These are phyloP conservation scores for Ogataea minuta DNA, from an alignment of 805 yeast genomes.

Conservation along the genomic window DNA sequence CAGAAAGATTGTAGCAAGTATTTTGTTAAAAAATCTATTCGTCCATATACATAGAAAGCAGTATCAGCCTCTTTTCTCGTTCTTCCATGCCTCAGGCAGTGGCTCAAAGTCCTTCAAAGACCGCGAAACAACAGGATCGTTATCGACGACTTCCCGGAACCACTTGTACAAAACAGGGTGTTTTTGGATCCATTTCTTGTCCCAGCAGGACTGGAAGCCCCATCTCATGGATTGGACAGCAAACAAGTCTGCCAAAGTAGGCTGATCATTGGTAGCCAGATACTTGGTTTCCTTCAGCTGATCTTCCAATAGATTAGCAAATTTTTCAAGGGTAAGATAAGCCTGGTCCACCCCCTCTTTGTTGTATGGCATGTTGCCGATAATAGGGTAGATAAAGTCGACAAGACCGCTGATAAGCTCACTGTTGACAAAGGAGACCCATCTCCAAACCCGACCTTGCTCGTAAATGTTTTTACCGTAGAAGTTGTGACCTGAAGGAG, in stretches of 20 bases:
- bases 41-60: constrained; percentile 1
- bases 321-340: neutral
- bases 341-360: constrained; percentile 1
- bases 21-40: no score
- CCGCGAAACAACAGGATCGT: constrained; percentile 17
- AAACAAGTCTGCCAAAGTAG: neutral
- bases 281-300: constrained; percentile 1
- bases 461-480: constrained; percentile 60
- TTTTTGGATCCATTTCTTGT: neutral
- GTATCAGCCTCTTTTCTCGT: constrained; percentile 2
- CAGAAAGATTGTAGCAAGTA: no score
- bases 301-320: constrained; percentile 5
- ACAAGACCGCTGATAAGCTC: constrained; percentile 53
- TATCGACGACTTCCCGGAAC: constrained; percentile 31
- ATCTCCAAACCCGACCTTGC: constrained; percentile 61
- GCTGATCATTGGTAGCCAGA: constrained; percentile 3
- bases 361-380: constrained; percentile 17
- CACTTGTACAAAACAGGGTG: constrained; percentile 2
- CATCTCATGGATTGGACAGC: no score
- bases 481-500: constrained; percentile 40
- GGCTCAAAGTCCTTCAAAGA: constrained; percentile 20
- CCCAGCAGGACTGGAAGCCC: no score
- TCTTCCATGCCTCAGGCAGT: constrained; percentile 14
- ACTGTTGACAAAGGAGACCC: constrained; percentile 72
- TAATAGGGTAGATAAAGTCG: constrained; percentile 49